These are phyloP conservation scores for Phytophthora meadii DNA, from an alignment of 352 stramenopile species.

Conservation along the genomic window DNA sequence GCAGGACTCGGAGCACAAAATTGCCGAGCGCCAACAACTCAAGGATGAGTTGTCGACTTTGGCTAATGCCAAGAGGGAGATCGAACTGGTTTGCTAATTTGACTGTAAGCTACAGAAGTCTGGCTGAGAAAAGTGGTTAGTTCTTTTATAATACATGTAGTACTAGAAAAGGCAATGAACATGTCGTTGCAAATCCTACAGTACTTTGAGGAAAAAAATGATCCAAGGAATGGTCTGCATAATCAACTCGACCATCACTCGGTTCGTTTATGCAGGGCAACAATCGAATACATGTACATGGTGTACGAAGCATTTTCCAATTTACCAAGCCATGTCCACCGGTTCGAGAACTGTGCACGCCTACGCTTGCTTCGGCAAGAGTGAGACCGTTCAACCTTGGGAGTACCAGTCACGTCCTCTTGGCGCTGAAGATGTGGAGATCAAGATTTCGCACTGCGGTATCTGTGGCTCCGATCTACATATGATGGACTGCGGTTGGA, in stretches of 20 bases:
- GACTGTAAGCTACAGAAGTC: background rate
- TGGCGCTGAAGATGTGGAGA: slow-evolving; percentile 9
- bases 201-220: too few relatives aligned
- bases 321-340: slow-evolving; percentile 17
- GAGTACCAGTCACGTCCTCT: slow-evolving; percentile 54
- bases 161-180: too few relatives aligned
- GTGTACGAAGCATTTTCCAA: too few relatives aligned
- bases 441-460: slow-evolving; percentile 60
- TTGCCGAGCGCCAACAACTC: slow-evolving; percentile 30
- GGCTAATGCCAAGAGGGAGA: slow-evolving; percentile 41
- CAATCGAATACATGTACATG: too few relatives aligned
- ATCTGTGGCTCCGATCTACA: slow-evolving; percentile 71
- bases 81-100: slow-evolving; percentile 38
- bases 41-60: slow-evolving; percentile 37
- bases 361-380: slow-evolving; percentile 50
- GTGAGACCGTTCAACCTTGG: slow-evolving; percentile 41
- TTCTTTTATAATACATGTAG: too few relatives aligned
- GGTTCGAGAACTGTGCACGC: slow-evolving; percentile 48
- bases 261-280: too few relatives aligned
- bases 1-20: slow-evolving; percentile 40
- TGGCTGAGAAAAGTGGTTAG: too few relatives aligned
- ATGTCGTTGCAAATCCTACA: too few relatives aligned
- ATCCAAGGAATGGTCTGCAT: too few relatives aligned
- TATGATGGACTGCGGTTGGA: slow-evolving; percentile 59
- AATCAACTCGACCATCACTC: too few relatives aligned